Evolutionary conservation across 2,329 filamentous ascomycete species (phyloP).

Genomic region (Trematosphaeria pertusa): DNA sequence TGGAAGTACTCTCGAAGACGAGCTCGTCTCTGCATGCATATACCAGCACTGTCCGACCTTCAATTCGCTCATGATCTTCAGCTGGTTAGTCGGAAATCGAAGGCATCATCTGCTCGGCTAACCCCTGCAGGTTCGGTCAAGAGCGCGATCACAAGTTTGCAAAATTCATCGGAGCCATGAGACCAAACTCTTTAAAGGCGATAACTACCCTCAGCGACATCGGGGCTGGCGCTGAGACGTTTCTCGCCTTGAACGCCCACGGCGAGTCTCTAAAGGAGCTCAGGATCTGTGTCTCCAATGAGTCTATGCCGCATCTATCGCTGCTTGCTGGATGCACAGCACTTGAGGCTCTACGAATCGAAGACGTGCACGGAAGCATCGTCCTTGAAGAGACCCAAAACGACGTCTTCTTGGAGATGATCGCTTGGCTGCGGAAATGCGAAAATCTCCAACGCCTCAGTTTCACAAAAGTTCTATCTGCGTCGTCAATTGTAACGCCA

Average conservation of each 20-base stretch:
- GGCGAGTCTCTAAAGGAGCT: conserved; percentile 62
- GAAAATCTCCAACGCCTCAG: conserved; percentile 57
- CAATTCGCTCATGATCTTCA: conserved; percentile 65
- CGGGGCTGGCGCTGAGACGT: conserved; percentile 61
- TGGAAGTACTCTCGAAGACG: conserved; percentile 64
- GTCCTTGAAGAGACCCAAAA: conserved; percentile 61
- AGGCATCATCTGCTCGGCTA: conserved; percentile 11
- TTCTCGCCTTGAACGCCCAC: conserved; percentile 62
- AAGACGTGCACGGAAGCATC: conserved; percentile 52
- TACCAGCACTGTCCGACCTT: conserved; percentile 67
- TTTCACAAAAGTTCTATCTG: conserved; percentile 60
- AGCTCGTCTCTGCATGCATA: conserved; percentile 62
- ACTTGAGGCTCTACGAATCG: conserved; percentile 58
- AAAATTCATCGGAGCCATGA: conserved; percentile 64
- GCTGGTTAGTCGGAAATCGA: conserved; percentile 45
- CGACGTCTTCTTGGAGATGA: conserved; percentile 59
- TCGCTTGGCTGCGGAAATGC: conserved; percentile 64
- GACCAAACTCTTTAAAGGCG: conserved; percentile 62
- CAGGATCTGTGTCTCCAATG: conserved; percentile 58
- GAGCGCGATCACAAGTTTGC: conserved; percentile 66
- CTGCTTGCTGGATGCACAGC: conserved; percentile 58
- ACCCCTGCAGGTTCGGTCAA: conserved; percentile 39
- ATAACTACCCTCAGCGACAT: conserved; percentile 67
- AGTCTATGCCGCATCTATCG: conserved; percentile 58
- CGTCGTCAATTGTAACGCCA: conserved; percentile 60